Conservation (phyloP, 2,329 filamentous ascomycete species). For the Kalmusia sp. region DNA sequence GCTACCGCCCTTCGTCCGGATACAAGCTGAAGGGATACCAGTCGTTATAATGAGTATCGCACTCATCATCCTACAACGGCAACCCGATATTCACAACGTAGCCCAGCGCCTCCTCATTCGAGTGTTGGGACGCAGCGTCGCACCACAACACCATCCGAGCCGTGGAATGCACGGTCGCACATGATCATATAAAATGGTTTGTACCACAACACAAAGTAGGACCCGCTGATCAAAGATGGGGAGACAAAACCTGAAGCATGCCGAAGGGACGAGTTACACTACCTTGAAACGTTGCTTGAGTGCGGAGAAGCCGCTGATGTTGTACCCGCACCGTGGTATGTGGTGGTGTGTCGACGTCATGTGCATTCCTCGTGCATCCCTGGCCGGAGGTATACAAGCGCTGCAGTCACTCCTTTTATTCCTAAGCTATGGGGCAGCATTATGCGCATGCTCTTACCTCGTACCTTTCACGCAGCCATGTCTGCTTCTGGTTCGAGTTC, state of each 20-base stretch:
- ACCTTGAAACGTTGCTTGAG: background rate
- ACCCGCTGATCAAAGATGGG: background rate
- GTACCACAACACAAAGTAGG: background rate
- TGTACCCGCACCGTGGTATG: conserved; percentile 2
- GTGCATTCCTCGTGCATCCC: background rate
- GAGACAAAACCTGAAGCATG: background rate
- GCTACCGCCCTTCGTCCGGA: too few species aligned
- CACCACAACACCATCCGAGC: conserved; percentile 4
- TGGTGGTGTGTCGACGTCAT: background rate
- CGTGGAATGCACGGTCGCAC: conserved; percentile 6
- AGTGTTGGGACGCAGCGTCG: background rate
- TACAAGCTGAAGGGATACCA: too few species aligned
- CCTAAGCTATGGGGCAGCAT: background rate
- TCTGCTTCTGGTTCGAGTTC: background rate
- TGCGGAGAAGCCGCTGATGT: background rate
- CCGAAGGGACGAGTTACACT: background rate
- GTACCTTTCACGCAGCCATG: background rate
- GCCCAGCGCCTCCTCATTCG: too few species aligned
- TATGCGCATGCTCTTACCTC: background rate
- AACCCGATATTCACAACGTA: too few species aligned
- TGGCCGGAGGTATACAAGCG: conserved; percentile 1
- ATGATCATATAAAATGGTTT: background rate
- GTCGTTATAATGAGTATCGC: too few species aligned
- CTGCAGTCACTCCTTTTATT: background rate
- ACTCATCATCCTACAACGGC: too few species aligned